Conservation (phyloP, 176 grass and related monocot genomes). For the Lolium rigidum region DNA sequence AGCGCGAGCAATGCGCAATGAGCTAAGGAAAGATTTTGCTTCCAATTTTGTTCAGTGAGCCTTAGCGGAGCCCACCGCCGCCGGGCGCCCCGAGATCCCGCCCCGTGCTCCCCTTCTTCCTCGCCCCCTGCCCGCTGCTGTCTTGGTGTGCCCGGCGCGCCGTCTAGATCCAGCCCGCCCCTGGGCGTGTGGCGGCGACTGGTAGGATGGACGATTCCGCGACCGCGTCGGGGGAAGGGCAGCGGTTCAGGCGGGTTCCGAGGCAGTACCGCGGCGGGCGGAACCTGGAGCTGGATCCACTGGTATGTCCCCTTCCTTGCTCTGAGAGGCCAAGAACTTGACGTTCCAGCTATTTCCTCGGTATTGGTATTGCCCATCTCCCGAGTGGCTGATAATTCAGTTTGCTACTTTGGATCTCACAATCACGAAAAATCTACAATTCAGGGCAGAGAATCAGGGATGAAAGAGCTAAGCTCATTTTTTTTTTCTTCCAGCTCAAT, state of each 20-base stretch:
- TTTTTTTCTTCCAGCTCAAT: conserved; percentile 65
- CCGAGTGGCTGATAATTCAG: neutral
- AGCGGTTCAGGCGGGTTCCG: conserved; percentile 82
- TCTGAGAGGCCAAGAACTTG: neutral
- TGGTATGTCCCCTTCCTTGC: conserved; percentile 53
- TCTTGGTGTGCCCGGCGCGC: neutral
- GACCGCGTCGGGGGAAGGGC: conserved; percentile 59
- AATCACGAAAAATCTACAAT: neutral
- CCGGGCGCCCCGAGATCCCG: neutral
- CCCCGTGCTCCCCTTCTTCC: neutral
- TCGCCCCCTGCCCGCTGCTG: neutral
- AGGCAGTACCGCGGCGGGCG: conserved; percentile 48
- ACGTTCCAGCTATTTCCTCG: neutral
- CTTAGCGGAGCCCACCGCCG: neutral
- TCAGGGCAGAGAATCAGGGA: conserved; percentile 10
- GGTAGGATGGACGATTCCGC: conserved; percentile 16
- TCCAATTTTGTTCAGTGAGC: neutral
- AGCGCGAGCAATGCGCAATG: neutral
- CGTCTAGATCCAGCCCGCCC: neutral
- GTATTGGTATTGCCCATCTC: neutral
- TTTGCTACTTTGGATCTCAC: neutral
- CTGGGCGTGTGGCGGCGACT: conserved; percentile 19
- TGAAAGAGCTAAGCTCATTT: conserved; percentile 11
- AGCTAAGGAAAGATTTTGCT: neutral
- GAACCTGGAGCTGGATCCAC: conserved; percentile 71